Evolutionary conservation across 148 eudicot genomes (phyloP).

Genomic region (Rhododendron griersonianum): DNA sequence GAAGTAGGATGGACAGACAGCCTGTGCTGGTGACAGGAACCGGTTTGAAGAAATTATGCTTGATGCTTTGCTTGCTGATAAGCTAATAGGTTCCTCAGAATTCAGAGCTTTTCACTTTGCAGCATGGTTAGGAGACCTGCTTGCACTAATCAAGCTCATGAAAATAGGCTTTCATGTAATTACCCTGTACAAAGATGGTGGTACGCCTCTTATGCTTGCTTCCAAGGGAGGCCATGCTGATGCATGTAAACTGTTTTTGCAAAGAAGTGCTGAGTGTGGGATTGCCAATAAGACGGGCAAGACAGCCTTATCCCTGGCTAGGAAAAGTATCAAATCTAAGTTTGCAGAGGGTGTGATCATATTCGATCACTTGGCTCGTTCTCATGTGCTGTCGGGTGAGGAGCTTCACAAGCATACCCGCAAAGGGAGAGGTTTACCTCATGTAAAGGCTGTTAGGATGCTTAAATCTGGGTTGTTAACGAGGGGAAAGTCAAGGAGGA

Average conservation of each 20-base stretch:
- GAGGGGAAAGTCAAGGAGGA: no score
- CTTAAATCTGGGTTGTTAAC: no score
- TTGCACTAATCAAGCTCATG: background rate
- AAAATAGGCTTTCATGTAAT: background rate
- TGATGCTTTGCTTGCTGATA: constrained; percentile 8
- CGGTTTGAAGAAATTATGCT: background rate
- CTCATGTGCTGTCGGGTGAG: background rate
- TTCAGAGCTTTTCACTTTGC: background rate
- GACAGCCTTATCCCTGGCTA: background rate
- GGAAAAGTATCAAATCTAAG: background rate
- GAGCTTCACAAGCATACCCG: background rate
- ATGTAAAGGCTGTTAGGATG: background rate
- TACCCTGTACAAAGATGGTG: background rate
- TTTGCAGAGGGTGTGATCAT: background rate
- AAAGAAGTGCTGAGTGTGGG: background rate
- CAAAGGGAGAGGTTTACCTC: background rate
- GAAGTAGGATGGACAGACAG: background rate
- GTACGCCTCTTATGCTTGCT: background rate
- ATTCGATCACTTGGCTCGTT: background rate
- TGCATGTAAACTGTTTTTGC: background rate
- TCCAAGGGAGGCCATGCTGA: background rate
- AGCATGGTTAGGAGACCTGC: background rate
- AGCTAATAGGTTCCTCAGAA: background rate
- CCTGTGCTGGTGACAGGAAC: background rate
- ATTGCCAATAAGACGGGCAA: background rate